Base-by-base conservation (phyloP, 2,329 filamentous ascomycete genomes). In the Sporothrix brunneoviolacea region DNA sequence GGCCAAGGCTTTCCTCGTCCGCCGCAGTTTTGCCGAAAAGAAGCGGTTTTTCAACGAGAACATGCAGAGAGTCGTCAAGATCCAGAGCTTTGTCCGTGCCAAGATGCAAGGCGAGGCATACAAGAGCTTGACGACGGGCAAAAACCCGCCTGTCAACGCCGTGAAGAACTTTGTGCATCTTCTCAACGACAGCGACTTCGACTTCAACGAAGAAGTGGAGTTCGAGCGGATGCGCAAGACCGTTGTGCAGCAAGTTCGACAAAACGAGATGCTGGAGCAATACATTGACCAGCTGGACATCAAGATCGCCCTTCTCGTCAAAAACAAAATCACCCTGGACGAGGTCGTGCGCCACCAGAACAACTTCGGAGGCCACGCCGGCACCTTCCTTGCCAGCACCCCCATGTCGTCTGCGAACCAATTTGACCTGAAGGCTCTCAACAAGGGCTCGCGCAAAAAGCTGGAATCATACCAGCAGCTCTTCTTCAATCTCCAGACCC, bases 201-300 rank as follows among this genome's bases (percentile, higher is more conserved):
- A 98, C 65, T 98, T 98, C 68, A 95, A 98, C 64, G 91, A 97
- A 65, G 93, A 98, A 65, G 84, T 98, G 46, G 93, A 98, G 64
- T 96, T 97, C 58, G 93, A 98, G 67, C 82, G 91, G 42, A 74
- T 97, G 63, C 82, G 94, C 48, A 96, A 97, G 73, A 94, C 88
- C 4, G 93, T 98, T 15, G 91, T 98, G 7, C 91, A 97, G 64
- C 91, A 97, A 64, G 93, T 98, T 9, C 85, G 91, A 42, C 91
- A 96, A 60, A 98, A 98, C 62, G 93, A 98, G 69, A 84, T 95
- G 73, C 82, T 94, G 35, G 93, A 98, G 69, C 90, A 96, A 65
- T 98, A 98, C 63, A 95, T 98, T 59, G 91, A 95, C 61, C 93
- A 98, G 65, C 79, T 98, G 32, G 94, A 98, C 64, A 95, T 98